Evolutionary conservation across 140 eudicot genomes (phyloP).

Genomic region (Oenanthe javanica): DNA sequence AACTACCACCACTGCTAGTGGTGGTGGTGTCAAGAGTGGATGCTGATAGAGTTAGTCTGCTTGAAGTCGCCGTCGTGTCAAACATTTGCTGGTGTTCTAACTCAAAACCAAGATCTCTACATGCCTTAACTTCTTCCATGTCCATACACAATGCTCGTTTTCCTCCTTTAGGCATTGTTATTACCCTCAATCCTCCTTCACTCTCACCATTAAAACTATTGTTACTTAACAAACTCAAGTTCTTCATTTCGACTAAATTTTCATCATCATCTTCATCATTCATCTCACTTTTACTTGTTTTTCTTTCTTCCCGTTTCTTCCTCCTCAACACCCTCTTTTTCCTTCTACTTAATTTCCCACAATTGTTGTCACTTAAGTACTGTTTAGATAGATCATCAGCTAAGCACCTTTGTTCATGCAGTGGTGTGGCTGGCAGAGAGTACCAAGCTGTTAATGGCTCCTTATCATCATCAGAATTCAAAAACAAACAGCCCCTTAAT

Average conservation of each 20-base stretch:
- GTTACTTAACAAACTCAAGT: not conserved
- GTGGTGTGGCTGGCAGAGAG: slow-evolving; percentile 15
- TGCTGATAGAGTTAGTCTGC: not conserved
- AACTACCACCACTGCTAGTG: slow-evolving; percentile 16
- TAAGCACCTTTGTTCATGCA: not conserved
- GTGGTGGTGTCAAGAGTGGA: slow-evolving; percentile 9
- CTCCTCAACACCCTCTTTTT: slow-evolving; percentile 7
- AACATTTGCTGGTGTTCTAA: slow-evolving; percentile 11
- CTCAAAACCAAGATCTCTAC: slow-evolving; percentile 24
- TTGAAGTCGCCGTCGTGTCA: not conserved
- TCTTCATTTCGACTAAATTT: not conserved
- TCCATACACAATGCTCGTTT: slow-evolving; percentile 20
- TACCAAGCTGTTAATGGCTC: not conserved
- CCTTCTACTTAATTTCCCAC: not conserved
- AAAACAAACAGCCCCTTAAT: not conserved
- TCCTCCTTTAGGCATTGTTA: slow-evolving; percentile 19
- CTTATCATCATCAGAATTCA: slow-evolving; percentile 5
- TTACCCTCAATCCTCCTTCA: slow-evolving; percentile 13
- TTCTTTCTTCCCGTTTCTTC: not conserved
- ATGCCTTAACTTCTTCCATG: slow-evolving; percentile 21
- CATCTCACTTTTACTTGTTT: not conserved
- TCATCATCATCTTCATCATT: slow-evolving; percentile 1
- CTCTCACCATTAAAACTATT: slow-evolving; percentile 9
- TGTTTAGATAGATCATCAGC: slow-evolving; percentile 1
- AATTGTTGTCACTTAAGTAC: slow-evolving; percentile 8